These are phyloP conservation scores for Ligustrum vulgare DNA, from an alignment of 257 asterid genomes.

Conservation along the genomic window DNA sequence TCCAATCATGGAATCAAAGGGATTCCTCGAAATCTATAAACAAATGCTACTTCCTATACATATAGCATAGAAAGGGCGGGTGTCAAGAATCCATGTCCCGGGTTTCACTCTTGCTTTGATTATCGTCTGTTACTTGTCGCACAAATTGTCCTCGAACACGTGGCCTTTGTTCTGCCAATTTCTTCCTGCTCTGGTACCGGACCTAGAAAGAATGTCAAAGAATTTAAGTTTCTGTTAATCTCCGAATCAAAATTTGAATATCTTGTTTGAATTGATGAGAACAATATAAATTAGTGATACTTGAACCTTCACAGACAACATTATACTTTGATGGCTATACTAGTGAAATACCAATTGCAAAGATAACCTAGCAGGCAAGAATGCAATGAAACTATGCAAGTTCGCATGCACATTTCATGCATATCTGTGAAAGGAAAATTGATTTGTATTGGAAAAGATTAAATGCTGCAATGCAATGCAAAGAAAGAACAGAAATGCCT, in stretches of 20 bases:
- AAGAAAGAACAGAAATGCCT: neutral
- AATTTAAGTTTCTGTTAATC: neutral
- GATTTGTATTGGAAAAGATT: neutral
- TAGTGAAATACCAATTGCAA: neutral
- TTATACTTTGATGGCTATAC: neutral
- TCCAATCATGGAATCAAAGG: neutral
- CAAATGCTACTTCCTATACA: neutral
- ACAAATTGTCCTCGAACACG: neutral
- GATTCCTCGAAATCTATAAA: neutral
- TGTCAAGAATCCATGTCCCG: neutral
- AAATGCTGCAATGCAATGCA: neutral
- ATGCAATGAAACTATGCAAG: neutral
- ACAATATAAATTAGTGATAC: neutral
- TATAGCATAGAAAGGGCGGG: neutral
- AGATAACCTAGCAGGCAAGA: neutral
- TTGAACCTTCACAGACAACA: neutral
- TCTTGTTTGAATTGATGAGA: neutral
- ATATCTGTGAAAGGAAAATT: neutral
- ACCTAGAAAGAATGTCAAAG: neutral
- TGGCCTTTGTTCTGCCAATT: neutral
- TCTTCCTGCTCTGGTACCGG: neutral
- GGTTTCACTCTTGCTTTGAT: neutral
- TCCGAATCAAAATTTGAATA: neutral
- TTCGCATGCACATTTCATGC: neutral
- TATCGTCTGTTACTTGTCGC: neutral